These are phyloP conservation scores for Brassica rapa DNA, from an alignment of 345 rosid species.

Conservation along the genomic window DNA sequence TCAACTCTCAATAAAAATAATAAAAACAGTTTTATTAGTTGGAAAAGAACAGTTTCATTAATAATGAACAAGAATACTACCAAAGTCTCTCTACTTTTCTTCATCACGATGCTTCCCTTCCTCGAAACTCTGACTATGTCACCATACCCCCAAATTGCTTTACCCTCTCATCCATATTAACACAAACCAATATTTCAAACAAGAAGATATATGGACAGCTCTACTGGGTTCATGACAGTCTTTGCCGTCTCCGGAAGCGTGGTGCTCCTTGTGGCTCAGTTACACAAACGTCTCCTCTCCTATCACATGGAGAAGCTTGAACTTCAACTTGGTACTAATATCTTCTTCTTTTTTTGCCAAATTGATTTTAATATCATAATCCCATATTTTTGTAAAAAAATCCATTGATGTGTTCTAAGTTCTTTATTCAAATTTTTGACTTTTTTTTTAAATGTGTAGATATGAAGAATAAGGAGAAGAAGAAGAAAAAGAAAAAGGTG, in stretches of 20 bases:
- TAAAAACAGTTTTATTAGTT: slow-evolving; percentile 19
- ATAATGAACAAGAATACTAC: background rate
- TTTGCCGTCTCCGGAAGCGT: slow-evolving; percentile 82
- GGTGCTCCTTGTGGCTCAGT: slow-evolving; percentile 57
- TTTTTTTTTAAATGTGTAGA: background rate
- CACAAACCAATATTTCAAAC: background rate
- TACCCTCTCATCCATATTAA: background rate
- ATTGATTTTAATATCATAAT: background rate
- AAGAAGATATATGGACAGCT: slow-evolving; percentile 41
- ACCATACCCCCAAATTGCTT: background rate
- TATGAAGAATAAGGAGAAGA: background rate
- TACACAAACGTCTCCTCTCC: slow-evolving; percentile 72
- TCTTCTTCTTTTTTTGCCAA: slow-evolving; percentile 28
- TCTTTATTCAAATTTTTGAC: background rate
- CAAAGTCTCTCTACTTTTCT: background rate
- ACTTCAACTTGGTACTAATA: slow-evolving; percentile 34
- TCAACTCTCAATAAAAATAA: slow-evolving; percentile 10
- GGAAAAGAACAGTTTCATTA: slow-evolving; percentile 8
- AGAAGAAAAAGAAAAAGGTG: slow-evolving; percentile 56
- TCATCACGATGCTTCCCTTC: slow-evolving; percentile 11
- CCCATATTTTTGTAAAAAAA: background rate
- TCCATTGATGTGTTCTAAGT: background rate
- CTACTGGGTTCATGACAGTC: slow-evolving; percentile 62
- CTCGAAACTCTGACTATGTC: slow-evolving; percentile 12
- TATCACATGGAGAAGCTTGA: slow-evolving; percentile 66